Conservation (phyloP, 2,329 filamentous ascomycete species). For the Fusarium oligoseptatum region DNA sequence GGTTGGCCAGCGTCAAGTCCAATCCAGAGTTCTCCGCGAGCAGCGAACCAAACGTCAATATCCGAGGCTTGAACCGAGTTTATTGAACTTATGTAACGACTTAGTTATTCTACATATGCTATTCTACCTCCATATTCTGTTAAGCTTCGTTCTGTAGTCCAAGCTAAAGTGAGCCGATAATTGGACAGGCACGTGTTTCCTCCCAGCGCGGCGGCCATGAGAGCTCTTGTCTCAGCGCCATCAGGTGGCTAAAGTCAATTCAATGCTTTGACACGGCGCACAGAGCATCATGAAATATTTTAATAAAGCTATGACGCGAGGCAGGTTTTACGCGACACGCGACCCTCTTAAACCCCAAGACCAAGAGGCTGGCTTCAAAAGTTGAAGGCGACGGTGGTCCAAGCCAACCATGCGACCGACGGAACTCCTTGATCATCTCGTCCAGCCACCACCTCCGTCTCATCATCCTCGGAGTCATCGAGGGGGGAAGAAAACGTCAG, state of each 20-base stretch:
- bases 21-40: background rate
- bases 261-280: background rate
- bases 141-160: background rate
- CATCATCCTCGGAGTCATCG: background rate
- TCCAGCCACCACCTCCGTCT: conserved; percentile 25
- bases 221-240: background rate
- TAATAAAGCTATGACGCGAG: background rate
- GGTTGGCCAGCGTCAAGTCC: background rate
- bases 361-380: conserved; percentile 8
- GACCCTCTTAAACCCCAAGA: conserved; percentile 2
- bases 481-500: background rate
- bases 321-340: background rate
- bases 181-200: background rate
- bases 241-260: conserved; percentile 13
- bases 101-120: background rate
- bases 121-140: background rate
- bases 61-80: background rate
- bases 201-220: background rate
- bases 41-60: background rate
- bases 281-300: background rate
- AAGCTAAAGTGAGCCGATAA: background rate
- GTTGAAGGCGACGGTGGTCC: conserved; percentile 1
- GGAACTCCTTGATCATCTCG: conserved; percentile 3
- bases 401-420: conserved; percentile 15
- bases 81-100: background rate